Conservation (phyloP, 257 asterid species). For the Rubia yunnanensis region DNA sequence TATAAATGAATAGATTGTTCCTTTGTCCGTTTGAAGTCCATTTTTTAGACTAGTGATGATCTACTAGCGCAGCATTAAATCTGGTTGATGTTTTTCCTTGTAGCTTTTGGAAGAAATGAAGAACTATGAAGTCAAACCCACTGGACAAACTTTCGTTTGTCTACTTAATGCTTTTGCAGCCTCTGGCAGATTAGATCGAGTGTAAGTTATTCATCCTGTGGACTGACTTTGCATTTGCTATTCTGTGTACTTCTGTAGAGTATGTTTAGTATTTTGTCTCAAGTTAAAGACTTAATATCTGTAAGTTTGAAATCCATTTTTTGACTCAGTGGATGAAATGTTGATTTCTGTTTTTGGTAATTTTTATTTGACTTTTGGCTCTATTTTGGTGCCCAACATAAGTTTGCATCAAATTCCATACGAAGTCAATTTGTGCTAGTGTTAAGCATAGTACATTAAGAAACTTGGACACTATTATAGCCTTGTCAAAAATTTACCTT, state of each 20-base stretch:
- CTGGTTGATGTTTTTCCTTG: conserved; percentile 17
- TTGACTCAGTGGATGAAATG: no score
- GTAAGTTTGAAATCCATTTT: neutral
- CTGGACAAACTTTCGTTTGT: conserved; percentile 81
- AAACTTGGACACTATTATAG: no score
- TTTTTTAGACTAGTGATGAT: neutral
- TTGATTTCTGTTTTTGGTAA: no score
- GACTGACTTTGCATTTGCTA: neutral
- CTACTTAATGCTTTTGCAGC: conserved; percentile 93
- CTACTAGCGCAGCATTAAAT: conserved; percentile 7
- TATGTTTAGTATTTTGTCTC: neutral
- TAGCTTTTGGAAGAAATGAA: conserved; percentile 95
- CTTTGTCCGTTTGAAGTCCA: neutral
- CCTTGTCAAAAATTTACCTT: no score
- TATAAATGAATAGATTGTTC: neutral
- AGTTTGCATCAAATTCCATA: no score
- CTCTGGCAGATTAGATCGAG: conserved; percentile 75
- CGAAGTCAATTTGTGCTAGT: no score
- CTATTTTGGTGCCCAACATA: no score
- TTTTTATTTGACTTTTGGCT: no score
- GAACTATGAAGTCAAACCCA: conserved; percentile 77
- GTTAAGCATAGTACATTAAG: no score
- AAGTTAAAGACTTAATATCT: neutral
- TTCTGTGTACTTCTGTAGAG: neutral
- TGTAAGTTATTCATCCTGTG: conserved; percentile 42